Conservation (phyloP, 345 rosid genomes). For the Brassica napus region Da-Ae NC_063450.1:7962501-7963000, state of each 20-base stretch:
- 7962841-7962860: not conserved
- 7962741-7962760: not conserved
- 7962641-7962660: not conserved
- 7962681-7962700: not conserved
- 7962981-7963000: not conserved
- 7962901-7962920: not conserved
- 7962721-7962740: not conserved
- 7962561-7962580: not conserved
- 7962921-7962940: not conserved
- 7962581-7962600: not conserved
- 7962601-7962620: not conserved
- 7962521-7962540: not conserved
- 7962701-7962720: not conserved
- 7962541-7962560: not conserved
- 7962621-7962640: not conserved
- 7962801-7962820: not conserved
- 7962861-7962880: not conserved
- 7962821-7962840: not conserved
- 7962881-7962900: not conserved
- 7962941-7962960: not conserved
- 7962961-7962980: not conserved
- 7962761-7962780: not conserved
- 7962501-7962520: not conserved
- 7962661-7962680: not conserved
- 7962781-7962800: not conserved